Evolutionary conservation across 805 yeast species (phyloP).

Genomic region (Sugiyamaella valdiviana): DNA sequence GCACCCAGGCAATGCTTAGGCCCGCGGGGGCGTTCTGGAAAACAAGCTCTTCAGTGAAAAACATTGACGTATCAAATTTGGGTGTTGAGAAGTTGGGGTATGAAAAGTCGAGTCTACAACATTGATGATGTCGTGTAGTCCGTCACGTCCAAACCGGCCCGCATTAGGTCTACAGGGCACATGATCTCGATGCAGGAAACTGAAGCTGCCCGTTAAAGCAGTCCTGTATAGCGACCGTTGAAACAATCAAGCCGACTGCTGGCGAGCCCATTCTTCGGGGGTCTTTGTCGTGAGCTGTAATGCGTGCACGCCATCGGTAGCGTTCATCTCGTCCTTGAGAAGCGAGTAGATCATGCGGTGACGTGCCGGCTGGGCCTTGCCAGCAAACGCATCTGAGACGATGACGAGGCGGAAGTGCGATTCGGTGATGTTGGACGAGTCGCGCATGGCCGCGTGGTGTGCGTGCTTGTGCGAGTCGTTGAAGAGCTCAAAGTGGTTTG

Average conservation of each 20-base stretch:
- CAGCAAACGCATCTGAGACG: slow-evolving; percentile 62
- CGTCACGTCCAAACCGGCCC: no score
- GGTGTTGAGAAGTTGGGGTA: background rate
- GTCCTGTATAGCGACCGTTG: no score
- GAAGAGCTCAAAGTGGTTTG: slow-evolving; percentile 47
- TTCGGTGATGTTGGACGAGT: slow-evolving; percentile 64
- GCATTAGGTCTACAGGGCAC: no score
- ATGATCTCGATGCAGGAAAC: no score
- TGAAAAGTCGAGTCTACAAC: background rate
- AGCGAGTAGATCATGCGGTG: slow-evolving; percentile 69
- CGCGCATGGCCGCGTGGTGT: slow-evolving; percentile 76
- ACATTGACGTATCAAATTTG: background rate
- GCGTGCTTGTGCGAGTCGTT: slow-evolving; percentile 88
- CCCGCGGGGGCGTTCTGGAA: background rate
- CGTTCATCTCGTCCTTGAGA: slow-evolving; percentile 63
- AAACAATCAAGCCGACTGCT: background rate
- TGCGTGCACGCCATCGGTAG: slow-evolving; percentile 72
- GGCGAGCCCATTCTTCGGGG: slow-evolving; percentile 42
- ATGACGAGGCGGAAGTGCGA: slow-evolving; percentile 75
- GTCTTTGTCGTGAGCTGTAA: slow-evolving; percentile 81
- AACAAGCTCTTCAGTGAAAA: background rate
- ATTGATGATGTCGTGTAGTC: no score
- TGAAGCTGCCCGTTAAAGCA: no score
- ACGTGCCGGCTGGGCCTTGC: slow-evolving; percentile 61
- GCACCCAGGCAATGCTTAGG: slow-evolving; percentile 11